Evolutionary conservation across 305 asterid genomes (phyloP).

Genomic region (Nicotiana rustica): DNA sequence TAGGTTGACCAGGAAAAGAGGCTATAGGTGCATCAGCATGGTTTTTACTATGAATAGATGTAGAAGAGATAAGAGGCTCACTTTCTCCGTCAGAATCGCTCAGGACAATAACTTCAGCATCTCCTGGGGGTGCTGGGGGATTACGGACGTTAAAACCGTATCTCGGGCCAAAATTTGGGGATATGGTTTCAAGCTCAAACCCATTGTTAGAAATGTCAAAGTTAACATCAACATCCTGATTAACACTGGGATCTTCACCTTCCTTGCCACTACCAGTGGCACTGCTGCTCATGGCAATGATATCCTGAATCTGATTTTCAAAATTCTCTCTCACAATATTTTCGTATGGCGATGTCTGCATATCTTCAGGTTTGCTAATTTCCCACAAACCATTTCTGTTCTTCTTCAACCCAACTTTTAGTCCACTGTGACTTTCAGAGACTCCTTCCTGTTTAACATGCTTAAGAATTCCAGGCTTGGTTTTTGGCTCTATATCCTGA

Average conservation of each 20-base stretch:
- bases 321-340: constrained; percentile 55
- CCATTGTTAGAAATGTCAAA: constrained; percentile 68
- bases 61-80: constrained; percentile 53
- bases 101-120: constrained; percentile 73
- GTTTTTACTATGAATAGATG: constrained; percentile 44
- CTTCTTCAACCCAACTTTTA: constrained; percentile 75
- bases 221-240: constrained; percentile 76
- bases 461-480: constrained; percentile 59
- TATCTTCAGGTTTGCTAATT: constrained; percentile 66
- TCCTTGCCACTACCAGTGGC: constrained; percentile 90
- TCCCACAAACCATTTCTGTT: constrained; percentile 86
- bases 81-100: constrained; percentile 92
- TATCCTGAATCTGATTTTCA: constrained; percentile 47
- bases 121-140: constrained; percentile 54
- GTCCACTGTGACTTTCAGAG: constrained; percentile 72
- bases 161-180: constrained; percentile 52
- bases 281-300: constrained; percentile 90
- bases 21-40: constrained; percentile 52
- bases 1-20: constrained; percentile 52
- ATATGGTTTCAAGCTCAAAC: constrained; percentile 65
- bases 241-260: constrained; percentile 88
- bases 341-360: constrained; percentile 55
- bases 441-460: constrained; percentile 74
- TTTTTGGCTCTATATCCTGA: constrained; percentile 60
- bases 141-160: constrained; percentile 50